These are phyloP conservation scores for Phytophthora tubulina DNA, from an alignment of 352 stramenopile species.

Conservation along the genomic window DNA sequence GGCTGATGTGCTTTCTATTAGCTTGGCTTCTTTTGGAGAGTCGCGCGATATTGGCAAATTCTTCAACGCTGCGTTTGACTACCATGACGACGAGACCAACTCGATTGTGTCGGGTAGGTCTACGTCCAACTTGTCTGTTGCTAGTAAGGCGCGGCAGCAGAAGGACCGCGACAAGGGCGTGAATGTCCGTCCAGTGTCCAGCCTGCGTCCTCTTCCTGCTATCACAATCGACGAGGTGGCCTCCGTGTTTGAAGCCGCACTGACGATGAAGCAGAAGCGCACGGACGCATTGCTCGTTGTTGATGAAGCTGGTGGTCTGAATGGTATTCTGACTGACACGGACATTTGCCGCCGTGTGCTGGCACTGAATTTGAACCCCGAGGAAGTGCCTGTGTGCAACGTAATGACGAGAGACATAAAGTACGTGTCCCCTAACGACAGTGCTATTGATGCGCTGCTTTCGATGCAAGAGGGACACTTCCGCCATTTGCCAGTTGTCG, in stretches of 20 bases:
- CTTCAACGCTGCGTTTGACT: slow-evolving; percentile 82
- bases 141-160: slow-evolving; percentile 74
- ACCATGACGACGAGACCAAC: slow-evolving; percentile 61
- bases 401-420: slow-evolving; percentile 98
- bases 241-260: slow-evolving; percentile 90
- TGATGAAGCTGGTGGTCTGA: slow-evolving; percentile 82
- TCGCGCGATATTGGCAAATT: slow-evolving; percentile 81
- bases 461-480: slow-evolving; percentile 99
- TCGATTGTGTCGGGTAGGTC: slow-evolving; percentile 70
- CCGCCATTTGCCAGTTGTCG: slow-evolving; percentile 96
- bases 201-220: slow-evolving; percentile 76
- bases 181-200: slow-evolving; percentile 85
- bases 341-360: slow-evolving; percentile 96
- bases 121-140: slow-evolving; percentile 62
- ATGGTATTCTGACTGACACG: slow-evolving; percentile 97
- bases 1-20: slow-evolving; percentile 85
- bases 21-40: slow-evolving; percentile 80
- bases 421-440: slow-evolving; percentile 94
- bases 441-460: slow-evolving; percentile 96
- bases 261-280: slow-evolving; percentile 93
- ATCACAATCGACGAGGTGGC: slow-evolving; percentile 78
- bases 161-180: slow-evolving; percentile 84
- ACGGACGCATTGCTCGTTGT: slow-evolving; percentile 95
- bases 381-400: slow-evolving; percentile 73
- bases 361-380: slow-evolving; percentile 83